These are phyloP conservation scores for Rosa rugosa DNA, from an alignment of 306 rosid species.

Conservation along the genomic window DNA sequence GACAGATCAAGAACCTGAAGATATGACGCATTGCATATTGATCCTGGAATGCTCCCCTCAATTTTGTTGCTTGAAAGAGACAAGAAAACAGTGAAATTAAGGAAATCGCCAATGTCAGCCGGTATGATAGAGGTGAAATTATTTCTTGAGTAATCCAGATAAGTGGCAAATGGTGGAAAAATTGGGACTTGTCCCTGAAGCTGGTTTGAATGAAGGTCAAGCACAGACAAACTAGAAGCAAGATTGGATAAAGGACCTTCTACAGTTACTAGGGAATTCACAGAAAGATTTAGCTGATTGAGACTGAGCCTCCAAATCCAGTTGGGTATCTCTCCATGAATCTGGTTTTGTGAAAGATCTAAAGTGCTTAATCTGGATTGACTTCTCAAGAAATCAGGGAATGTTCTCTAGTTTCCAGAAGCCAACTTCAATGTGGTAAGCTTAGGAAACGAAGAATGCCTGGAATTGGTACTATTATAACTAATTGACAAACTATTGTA, in stretches of 20 bases:
- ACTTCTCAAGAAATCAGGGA: slow-evolving; percentile 30
- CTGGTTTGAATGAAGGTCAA: slow-evolving; percentile 43
- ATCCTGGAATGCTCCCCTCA: slow-evolving; percentile 20
- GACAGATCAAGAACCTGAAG: slow-evolving; percentile 32
- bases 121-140: slow-evolving; percentile 27
- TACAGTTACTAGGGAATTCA: slow-evolving; percentile 25
- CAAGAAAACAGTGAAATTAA: not conserved
- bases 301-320: slow-evolving; percentile 34
- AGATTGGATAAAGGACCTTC: slow-evolving; percentile 15
- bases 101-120: not conserved
- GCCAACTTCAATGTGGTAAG: slow-evolving; percentile 21
- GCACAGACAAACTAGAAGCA: rapidly evolving
- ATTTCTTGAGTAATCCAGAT: slow-evolving; percentile 36
- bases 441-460: not conserved
- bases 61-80: slow-evolving; percentile 25
- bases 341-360: slow-evolving; percentile 42
- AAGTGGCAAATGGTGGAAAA: not conserved
- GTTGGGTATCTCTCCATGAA: slow-evolving; percentile 26
- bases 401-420: not conserved
- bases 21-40: slow-evolving; percentile 24
- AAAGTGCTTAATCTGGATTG: not conserved
- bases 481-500: slow-evolving; percentile 1
- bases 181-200: slow-evolving; percentile 22
- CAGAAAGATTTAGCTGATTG: slow-evolving; percentile 29
- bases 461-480: not conserved